Evolutionary conservation across 495 filamentous ascomycete species (phyloP).

Genomic region (Penicillium robsamsonii): DNA sequence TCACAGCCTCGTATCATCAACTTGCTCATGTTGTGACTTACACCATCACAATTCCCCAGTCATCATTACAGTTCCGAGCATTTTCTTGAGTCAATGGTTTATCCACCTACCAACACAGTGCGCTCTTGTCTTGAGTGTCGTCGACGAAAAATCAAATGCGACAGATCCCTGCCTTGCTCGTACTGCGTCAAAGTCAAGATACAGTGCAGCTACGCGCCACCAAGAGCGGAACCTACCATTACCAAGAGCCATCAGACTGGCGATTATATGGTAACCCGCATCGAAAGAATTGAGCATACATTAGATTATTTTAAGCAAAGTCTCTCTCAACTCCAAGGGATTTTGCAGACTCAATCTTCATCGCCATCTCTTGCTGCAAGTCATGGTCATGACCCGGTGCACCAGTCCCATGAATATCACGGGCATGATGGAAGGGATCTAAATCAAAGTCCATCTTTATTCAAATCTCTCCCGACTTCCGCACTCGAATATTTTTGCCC

Average conservation of each 20-base stretch:
- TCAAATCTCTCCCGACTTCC: not conserved
- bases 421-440: not conserved
- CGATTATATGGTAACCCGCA: slow-evolving; percentile 7
- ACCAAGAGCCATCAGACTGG: not conserved
- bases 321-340: slow-evolving; percentile 13
- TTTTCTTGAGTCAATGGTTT: not conserved
- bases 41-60: not conserved
- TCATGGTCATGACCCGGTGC: too few relatives aligned
- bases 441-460: not conserved
- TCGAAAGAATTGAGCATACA: slow-evolving; percentile 17
- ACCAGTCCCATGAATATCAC: not conserved
- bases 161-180: slow-evolving; percentile 46
- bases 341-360: slow-evolving; percentile 4
- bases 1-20: not conserved
- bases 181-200: slow-evolving; percentile 42
- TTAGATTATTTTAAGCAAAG: slow-evolving; percentile 7
- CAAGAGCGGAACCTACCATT: not conserved
- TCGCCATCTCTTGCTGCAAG: not conserved
- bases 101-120: not conserved
- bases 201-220: slow-evolving; percentile 21
- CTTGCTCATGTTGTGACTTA: not conserved
- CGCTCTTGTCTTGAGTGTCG: slow-evolving; percentile 51
- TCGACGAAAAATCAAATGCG: slow-evolving; percentile 56
- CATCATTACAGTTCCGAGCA: not conserved
- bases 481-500: slow-evolving; percentile 5